Base-by-base conservation (phyloP, 768 basidiomycete species). In the Cubamyces sp. region DNA sequence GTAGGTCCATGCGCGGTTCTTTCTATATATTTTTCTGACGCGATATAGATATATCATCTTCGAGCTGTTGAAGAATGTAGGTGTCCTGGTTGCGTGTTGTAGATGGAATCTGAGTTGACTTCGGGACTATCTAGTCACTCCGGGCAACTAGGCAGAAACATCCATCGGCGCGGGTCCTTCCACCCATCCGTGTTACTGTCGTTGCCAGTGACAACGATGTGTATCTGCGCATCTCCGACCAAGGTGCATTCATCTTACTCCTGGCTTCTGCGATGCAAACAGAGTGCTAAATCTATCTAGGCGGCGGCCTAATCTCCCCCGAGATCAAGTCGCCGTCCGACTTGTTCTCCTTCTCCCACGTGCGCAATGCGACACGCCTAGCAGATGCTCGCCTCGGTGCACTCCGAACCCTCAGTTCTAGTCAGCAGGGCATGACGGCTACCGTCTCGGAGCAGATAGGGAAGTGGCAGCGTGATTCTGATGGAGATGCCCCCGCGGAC, bases 311-410 rank as follows among this genome's bases (percentile, higher is more conserved):
- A 8, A 71, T 76, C 46, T 80, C 77, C 19, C 70, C 81, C 7
- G 75, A 82, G 57, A 81, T 91, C 52, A 79, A 79, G 61, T 80
- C 80, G 1, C 86, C 92, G 0, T 84, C 87, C 19, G 93, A 94
- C 70, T 78, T 95, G 5, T 94, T 93, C 74, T 95, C 93, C 3
- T 95, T 96, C 77, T 94, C 92, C 3, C 93, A 95, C 73, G 72
- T 88, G 26, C 84, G 92, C 11, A 92, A 93, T 69, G 85, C 88
- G 1, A 77, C 84, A 21, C 81, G 91, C 51, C 74, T 94, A 74
- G 82, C 90, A 53, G 75, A 82, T 67, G 81, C 85, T 18, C 84
- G 90, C 8, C 72, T 94, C 28, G 86, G 85, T 14, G 88, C 89
- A 5, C 75, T 92, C 57, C 83, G 91, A 15, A 80, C 79, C 12